Evolutionary conservation across 495 filamentous ascomycete genomes (phyloP), one percentile per base, ranked within the genome.

Genomic region (Bathelium albidoporum): DNA sequence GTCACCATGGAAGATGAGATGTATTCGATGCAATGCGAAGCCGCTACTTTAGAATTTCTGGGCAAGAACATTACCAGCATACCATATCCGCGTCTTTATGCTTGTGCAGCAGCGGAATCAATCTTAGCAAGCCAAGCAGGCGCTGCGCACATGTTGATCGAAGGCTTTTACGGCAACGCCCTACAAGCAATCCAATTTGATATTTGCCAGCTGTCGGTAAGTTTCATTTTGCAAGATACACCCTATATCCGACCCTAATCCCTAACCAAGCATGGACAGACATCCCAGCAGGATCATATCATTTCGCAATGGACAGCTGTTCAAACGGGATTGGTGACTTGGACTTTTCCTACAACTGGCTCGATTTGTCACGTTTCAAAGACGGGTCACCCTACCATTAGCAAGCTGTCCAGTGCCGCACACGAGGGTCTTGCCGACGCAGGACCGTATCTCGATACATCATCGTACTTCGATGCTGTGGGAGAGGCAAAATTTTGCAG

Each of bases 241-340:
- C 36, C 18, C 36, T 41, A 18, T 41, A 9, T 41, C 18, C 36
- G 36, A 41, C 0, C 18, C 36, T 41, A 41, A 9, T 41, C 36
- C 36, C 36, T 41, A 41, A 41, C 10, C 1, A 41, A 41, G 36
- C 36, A 18, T 18, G 36, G 0, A 41, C 1, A 41, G 36, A 41
- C 36, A 41, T 64, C 4, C 31, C 68, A 61, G 20, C 70, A 73
- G 61, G 65, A 70, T 31, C 70, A 72, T 58, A 67, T 72, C 62
- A 64, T 73, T n/a, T 53, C 66, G 3, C 71, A 71, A 52, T 73
- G 71, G 68, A 72, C 71, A 0, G 16, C 58, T 14, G 58, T 67
- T 1, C 68, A 70, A 60, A 63, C 63, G 36, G 60, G 49, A 28
- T 49, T 62, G 36, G 60, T 39, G 36, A 62, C 34, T 49, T 32